Evolutionary conservation across 805 yeast genomes (phyloP), one percentile per base, ranked within the genome.

Genomic region (Candida takata): DNA sequence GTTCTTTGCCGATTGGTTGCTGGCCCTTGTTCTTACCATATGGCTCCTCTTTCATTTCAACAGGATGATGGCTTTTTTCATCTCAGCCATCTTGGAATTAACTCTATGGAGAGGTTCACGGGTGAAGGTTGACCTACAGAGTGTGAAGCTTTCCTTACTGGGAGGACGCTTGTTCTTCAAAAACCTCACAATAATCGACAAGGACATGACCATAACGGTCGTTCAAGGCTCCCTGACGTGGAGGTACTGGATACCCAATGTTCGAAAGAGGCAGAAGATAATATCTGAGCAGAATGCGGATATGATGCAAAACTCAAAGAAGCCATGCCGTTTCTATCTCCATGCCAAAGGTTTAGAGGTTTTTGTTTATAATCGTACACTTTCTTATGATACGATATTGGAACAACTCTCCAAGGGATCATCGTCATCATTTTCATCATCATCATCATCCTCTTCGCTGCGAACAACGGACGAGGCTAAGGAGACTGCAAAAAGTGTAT

Each of bases 121-220:
- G 29, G 63, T 82, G 5, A 73, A 75, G 42, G 50, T 90, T 4
- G 75, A 74, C 36, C 58, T 88, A 2, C 88, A 86, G 45, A 72
- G 95, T 0, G 48, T 90, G 21, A 78, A 86, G 52, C 45, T 92
- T 4, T 81, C 95, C 1, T 68, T 84, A 7, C 62, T 92, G 1
- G 95, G 87, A 4, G 97, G 97, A 1, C 69, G 95, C 20, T 37
- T 90, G 8, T 75, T 84, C 52, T 76, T 87, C 51, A 82, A 80
- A 45, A 85, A 87, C 55, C 53, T 88, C 14, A 73, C 83, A 4
- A 65, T 84, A 10, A 73, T 84, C 6, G 82, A 86, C n/a, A 67
- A 75, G 33, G 81, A 88, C 58, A 76, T 77, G 42, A 77, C 95
- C 3, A 52, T 85, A 1, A 72, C 85, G 8, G 67, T 84, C 1